Evolutionary conservation across 352 stramenopile genomes (phyloP), one percentile per base, ranked within the genome.

Genomic region (Pythium sukuiense): DNA sequence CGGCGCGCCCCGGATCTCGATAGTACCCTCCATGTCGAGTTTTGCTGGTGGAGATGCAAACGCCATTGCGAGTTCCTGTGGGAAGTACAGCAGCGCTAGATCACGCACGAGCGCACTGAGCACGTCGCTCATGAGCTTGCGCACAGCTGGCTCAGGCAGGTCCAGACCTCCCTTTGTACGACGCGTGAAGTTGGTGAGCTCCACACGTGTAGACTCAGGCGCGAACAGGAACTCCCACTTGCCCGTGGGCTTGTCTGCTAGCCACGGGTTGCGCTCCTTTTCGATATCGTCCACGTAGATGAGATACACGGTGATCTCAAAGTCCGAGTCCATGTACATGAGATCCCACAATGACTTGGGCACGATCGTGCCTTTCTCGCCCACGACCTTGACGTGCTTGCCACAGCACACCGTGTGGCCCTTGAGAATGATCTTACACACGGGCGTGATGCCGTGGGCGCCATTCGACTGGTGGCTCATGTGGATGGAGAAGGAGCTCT

Each of bases 291-390:
- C 79, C 14, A 89, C 81, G 62, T 88, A 92, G 59, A 88, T 82
- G 11, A 93, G 54, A 29, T 77, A 80, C 24, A 89, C 72, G 7
- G 69, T 78, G 9, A 73, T 73, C 24, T 83, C 72, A 69, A 90
- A 90, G 61, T 91, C 79, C 2, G 82, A 81, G 54, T 91, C 75
- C 39, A 92, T 71, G 62, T 89, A 89, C 83, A 92, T 90, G 29
- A 76, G 71, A 29, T 88, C 79, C 85, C 85, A 93, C n/a, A 90
- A 73, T 6, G 83, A 87, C 55, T 92, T 92, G 3, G 85, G 85
- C 2, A 93, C 81, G 9, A 84, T 81, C 18, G 85, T 93, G 6
- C 83, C 85, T 48, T 86, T 89, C 41, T 93, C 85, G 11, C 82
- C 85, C 11, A 87, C 71, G 57, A 93, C 79, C 57, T 93, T 93